Percentiles rank a stretch among this genome's conserved stretches.
phyloP scores from a whole-genome alignment of 306 rosid species.

The peach (Prunus persica) region DNA sequence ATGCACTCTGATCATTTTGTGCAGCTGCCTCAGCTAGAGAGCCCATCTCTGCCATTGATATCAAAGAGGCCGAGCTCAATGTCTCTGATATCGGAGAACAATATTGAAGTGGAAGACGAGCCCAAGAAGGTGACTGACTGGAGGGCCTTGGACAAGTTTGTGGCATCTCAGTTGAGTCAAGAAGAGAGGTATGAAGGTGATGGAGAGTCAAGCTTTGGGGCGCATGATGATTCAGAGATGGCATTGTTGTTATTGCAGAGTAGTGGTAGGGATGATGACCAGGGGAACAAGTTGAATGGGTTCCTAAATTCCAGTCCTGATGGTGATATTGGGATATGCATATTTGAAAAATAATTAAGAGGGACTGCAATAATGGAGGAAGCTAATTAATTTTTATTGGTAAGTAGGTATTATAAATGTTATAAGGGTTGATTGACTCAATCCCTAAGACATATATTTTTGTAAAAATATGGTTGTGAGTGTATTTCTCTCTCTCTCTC shows the following conservation, averaged over 20 bases:
- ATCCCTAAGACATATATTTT: slow-evolving; percentile 32
- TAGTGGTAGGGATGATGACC: slow-evolving; percentile 41
- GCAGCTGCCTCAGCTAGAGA: slow-evolving; percentile 74
- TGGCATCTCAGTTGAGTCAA: slow-evolving; percentile 88
- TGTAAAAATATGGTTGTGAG: slow-evolving; percentile 49
- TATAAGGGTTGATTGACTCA: slow-evolving; percentile 27
- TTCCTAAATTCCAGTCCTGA: slow-evolving; percentile 59
- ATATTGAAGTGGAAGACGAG: slow-evolving; percentile 37
- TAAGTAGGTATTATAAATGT: slow-evolving; percentile 29
- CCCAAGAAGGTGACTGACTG: slow-evolving; percentile 69
- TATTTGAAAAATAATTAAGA: slow-evolving; percentile 65
- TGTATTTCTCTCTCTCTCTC: slow-evolving; percentile 22
- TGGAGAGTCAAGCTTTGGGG: slow-evolving; percentile 53
- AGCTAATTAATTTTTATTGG: slow-evolving; percentile 1
- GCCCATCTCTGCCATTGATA: slow-evolving; percentile 62
- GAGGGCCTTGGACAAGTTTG: slow-evolving; percentile 94
- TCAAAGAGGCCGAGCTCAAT: slow-evolving; percentile 52
- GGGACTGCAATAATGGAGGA: neutral
- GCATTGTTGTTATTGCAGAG: slow-evolving; percentile 52
- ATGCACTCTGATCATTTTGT: slow-evolving; percentile 46
- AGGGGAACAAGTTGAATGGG: slow-evolving; percentile 48
- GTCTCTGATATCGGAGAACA: slow-evolving; percentile 40
- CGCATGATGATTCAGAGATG: slow-evolving; percentile 34
- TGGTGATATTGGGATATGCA: slow-evolving; percentile 88
- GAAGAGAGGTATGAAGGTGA: slow-evolving; percentile 46